phyloP scores from a whole-genome alignment of 1,139 yeast species.

The Arxiozyma heterogenica region DNA sequence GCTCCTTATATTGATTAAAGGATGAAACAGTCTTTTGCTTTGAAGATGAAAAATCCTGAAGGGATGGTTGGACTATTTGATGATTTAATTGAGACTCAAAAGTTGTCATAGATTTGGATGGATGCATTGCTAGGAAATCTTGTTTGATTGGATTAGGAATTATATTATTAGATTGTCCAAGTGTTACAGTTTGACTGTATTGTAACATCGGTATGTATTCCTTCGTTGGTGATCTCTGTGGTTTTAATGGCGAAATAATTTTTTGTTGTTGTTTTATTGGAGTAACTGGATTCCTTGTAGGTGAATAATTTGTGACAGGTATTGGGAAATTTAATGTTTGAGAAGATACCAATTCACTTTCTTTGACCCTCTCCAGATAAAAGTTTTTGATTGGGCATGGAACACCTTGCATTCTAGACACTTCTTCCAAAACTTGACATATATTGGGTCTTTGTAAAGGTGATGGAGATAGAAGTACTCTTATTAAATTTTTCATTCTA shows the following conservation, averaged over 20 bases:
- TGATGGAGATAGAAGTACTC: conserved; percentile 56
- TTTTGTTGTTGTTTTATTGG: background rate
- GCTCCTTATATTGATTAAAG: background rate
- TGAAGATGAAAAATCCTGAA: background rate
- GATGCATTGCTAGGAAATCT: background rate
- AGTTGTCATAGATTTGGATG: conserved; percentile 1
- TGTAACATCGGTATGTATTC: background rate
- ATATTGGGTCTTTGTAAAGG: conserved; percentile 67
- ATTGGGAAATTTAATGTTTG: background rate
- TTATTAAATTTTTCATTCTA: conserved; percentile 50
- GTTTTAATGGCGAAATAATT: conserved; percentile 3
- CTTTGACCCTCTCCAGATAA: conserved; percentile 21
- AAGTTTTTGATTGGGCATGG: conserved; percentile 41
- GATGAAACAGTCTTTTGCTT: background rate
- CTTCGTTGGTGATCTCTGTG: conserved; percentile 3
- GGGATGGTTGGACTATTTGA: background rate
- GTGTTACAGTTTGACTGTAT: background rate
- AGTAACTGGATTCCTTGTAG: background rate
- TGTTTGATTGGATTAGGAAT: background rate
- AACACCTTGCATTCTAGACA: conserved; percentile 49
- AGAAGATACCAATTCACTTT: background rate
- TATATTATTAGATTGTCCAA: background rate
- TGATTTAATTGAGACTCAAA: background rate
- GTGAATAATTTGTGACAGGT: background rate
- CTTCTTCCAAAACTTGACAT: conserved; percentile 58